Evolutionary conservation across 2,329 filamentous ascomycete species (phyloP).

Genomic region (Neonectria faginata): DNA sequence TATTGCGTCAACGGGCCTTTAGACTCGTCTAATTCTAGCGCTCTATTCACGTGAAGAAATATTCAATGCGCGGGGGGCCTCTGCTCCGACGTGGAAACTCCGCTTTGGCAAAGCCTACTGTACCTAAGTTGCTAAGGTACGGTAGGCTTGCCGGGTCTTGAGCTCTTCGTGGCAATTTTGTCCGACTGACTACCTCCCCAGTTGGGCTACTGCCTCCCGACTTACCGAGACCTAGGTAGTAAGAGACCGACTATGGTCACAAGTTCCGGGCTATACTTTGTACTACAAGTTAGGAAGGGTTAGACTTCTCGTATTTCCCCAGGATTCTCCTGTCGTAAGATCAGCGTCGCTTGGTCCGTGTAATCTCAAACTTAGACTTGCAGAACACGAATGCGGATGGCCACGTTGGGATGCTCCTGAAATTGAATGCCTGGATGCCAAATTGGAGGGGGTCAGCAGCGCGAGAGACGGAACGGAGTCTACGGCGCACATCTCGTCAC

Average conservation of each 20-base stretch:
- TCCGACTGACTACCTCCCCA: not conserved
- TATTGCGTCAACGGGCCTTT: not conserved
- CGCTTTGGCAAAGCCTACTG: not conserved
- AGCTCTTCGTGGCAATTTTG: not conserved
- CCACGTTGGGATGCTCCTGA: not conserved
- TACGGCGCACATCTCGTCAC: slow-evolving; percentile 10
- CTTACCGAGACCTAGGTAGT: not conserved
- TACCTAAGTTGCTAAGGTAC: too few relatives aligned
- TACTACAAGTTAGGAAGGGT: not conserved
- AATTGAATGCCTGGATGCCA: not conserved
- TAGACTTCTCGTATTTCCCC: slow-evolving; percentile 25
- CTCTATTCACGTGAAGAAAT: not conserved
- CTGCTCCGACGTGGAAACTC: slow-evolving; percentile 10
- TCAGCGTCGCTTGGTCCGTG: slow-evolving; percentile 1
- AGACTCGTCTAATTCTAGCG: not conserved
- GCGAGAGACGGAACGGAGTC: slow-evolving; percentile 1
- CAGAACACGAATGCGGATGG: not conserved
- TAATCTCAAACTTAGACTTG: not conserved
- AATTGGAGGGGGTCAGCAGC: not conserved
- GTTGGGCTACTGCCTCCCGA: too few relatives aligned
- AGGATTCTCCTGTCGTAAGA: slow-evolving; percentile 20
- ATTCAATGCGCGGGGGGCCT: not conserved
- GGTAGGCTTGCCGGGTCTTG: not conserved
- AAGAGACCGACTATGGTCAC: not conserved
- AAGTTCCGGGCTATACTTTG: not conserved